A percentile compares a stretch with the other conserved stretches of the same genome.
These are phyloP conservation scores for Tagetes patula DNA, from an alignment of 129 eudicot genomes.

Conservation along the genomic window DNA sequence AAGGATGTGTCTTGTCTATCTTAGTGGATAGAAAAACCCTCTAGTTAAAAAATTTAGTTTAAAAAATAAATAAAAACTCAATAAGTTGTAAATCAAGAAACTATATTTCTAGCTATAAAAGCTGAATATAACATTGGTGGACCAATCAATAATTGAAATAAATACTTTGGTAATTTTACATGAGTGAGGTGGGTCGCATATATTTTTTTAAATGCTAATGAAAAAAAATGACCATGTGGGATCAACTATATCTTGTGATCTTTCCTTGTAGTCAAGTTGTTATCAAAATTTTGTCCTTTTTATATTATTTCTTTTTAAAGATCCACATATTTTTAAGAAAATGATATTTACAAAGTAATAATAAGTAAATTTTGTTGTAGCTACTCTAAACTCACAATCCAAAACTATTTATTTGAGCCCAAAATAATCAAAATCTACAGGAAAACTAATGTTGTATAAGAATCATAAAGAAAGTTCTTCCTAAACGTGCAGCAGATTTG, in stretches of 20 bases:
- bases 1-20: too few relatives aligned
- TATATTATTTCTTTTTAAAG: neutral
- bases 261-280: conserved; percentile 27
- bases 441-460: too few relatives aligned
- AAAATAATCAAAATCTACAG: neutral
- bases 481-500: neutral
- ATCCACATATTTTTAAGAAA: conserved; percentile 5
- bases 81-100: neutral
- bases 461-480: too few relatives aligned
- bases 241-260: conserved; percentile 39
- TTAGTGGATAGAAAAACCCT: too few relatives aligned
- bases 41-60: too few relatives aligned
- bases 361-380: neutral
- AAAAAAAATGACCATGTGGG: conserved; percentile 27
- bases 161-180: conserved; percentile 1
- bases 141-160: conserved; percentile 2
- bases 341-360: neutral
- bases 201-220: conserved; percentile 9
- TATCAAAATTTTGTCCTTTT: neutral
- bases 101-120: neutral
- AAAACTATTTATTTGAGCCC: neutral
- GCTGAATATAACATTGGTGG: conserved; percentile 3
- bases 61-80: neutral
- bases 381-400: neutral
- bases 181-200: conserved; percentile 15